Evolutionary conservation across 345 rosid species (phyloP), one percentile per base, ranked within the genome.

Genomic region (Laguncularia racemosa): DNA sequence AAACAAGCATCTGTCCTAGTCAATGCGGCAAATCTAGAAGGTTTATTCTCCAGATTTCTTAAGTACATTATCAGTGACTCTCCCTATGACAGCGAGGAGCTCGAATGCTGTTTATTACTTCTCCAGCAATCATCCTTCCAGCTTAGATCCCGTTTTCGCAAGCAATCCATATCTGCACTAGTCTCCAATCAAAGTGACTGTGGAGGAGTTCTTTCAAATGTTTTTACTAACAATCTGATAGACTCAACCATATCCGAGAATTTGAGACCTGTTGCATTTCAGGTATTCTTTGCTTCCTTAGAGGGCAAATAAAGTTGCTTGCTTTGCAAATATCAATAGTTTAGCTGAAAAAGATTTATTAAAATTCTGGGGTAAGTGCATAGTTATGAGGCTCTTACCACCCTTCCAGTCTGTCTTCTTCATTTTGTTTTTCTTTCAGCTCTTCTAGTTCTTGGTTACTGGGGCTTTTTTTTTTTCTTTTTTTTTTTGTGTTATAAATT

Each of bases 1-100:
- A 75, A 72, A 43, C 79, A 84, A 55, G 76, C 80, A 60, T 79
- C 82, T 45, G 33, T 76, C 58, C 69, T 84, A 49, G 75, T 69
- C 23, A 79, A 76, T 70, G 52, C 79, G 38, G 77, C 82, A 18
- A 77, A 81, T 14, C 62, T 82, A 13, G 72, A 77, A 53, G 40
- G 60, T 65, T 61, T 84, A 26, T 66, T 79, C 58, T 62, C 62
- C 48, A 60, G 55, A 57, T 54, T 59, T 43, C 45, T 82, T 51
- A 38, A 57, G 64, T 63, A 61, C 43, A 65, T 69, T 55, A 68
- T 78, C 26, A 53, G 45, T 44, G 66, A 53, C 54, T 38, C 44
- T 44, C 61, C 12, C 45, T 56, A 55, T 16, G 69, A 70, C 56
- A 74, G 16, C 21, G 68, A 66, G n/a, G 82, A 70, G 60, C 60